Percentiles rank a stretch among this genome's conserved stretches.
These are phyloP conservation scores for Moelleriella libera DNA, from an alignment of 2,329 filamentous ascomycete species.

Conservation along the genomic window DNA sequence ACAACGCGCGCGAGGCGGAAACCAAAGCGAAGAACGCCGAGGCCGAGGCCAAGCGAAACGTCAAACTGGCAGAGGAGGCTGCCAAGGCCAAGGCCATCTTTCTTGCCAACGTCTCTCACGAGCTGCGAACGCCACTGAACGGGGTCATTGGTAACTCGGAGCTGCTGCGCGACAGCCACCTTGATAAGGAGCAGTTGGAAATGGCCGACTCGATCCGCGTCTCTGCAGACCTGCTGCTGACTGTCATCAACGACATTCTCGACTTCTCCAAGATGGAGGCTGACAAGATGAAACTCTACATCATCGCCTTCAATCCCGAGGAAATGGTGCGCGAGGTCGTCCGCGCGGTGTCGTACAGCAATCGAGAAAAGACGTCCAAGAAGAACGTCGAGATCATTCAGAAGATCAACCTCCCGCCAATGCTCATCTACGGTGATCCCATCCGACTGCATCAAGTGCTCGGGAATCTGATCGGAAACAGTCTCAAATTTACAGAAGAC, in stretches of 20 bases:
- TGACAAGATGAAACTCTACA: slow-evolving; percentile 71
- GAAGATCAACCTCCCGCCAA: slow-evolving; percentile 61
- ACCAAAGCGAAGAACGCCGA: slow-evolving; percentile 65
- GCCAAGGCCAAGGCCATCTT: slow-evolving; percentile 76
- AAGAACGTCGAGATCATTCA: slow-evolving; percentile 50
- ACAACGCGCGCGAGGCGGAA: slow-evolving; percentile 59
- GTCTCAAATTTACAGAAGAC: slow-evolving; percentile 82
- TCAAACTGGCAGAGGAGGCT: slow-evolving; percentile 70
- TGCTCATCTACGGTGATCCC: slow-evolving; percentile 55
- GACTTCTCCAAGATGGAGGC: slow-evolving; percentile 93
- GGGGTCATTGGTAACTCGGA: slow-evolving; percentile 85
- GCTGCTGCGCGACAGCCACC: slow-evolving; percentile 59
- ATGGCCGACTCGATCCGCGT: slow-evolving; percentile 80
- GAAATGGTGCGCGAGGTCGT: slow-evolving; percentile 56
- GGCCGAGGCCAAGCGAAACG: slow-evolving; percentile 62
- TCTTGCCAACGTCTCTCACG: slow-evolving; percentile 66
- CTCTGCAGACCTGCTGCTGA: slow-evolving; percentile 74
- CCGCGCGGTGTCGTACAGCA: slow-evolving; percentile 51
- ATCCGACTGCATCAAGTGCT: slow-evolving; percentile 54
- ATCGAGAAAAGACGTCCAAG: slow-evolving; percentile 46
- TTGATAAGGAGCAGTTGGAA: slow-evolving; percentile 66
- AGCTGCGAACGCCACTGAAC: slow-evolving; percentile 69
- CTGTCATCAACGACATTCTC: slow-evolving; percentile 90
- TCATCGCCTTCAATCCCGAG: slow-evolving; percentile 52
- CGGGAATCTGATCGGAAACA: slow-evolving; percentile 82